Conservation (phyloP, 257 asterid genomes). For the Sherardia arvensis region DNA sequence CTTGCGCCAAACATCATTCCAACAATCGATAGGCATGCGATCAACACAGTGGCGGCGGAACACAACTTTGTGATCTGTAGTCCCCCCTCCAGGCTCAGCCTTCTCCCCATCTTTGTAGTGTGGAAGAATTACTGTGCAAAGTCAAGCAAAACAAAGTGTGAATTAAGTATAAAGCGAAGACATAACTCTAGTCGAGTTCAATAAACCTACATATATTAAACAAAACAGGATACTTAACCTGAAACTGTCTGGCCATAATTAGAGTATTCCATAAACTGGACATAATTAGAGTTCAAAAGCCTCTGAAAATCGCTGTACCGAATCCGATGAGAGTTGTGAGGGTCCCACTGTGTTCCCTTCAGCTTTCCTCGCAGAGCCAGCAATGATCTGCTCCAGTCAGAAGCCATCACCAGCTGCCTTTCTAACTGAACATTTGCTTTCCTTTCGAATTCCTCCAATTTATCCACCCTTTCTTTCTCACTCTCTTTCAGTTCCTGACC, state of each 20-base stretch:
- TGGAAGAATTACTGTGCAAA: constrained; percentile 71
- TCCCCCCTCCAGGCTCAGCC: constrained; percentile 34
- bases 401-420: constrained; percentile 93
- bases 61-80: constrained; percentile 40
- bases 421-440: constrained; percentile 89
- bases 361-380: constrained; percentile 73
- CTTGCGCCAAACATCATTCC: constrained; percentile 98
- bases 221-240: constrained; percentile 31
- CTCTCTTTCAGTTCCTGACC: constrained; percentile 73
- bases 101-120: constrained; percentile 56
- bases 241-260: constrained; percentile 92
- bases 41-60: constrained; percentile 83
- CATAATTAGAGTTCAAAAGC: constrained; percentile 78
- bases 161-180: constrained; percentile 1
- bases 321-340: constrained; percentile 66
- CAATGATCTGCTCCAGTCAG: constrained; percentile 93
- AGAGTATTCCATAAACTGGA: constrained; percentile 88
- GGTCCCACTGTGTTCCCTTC: constrained; percentile 96
- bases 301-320: constrained; percentile 77
- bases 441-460: constrained; percentile 75
- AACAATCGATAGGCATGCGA: constrained; percentile 90
- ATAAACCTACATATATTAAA: background rate
- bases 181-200: background rate
- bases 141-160: constrained; percentile 13
- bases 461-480: constrained; percentile 65